Evolutionary conservation across 2,329 filamentous ascomycete genomes (phyloP), one percentile per base, ranked within the genome.

Genomic region (Dactylonectria estremocensis): DNA sequence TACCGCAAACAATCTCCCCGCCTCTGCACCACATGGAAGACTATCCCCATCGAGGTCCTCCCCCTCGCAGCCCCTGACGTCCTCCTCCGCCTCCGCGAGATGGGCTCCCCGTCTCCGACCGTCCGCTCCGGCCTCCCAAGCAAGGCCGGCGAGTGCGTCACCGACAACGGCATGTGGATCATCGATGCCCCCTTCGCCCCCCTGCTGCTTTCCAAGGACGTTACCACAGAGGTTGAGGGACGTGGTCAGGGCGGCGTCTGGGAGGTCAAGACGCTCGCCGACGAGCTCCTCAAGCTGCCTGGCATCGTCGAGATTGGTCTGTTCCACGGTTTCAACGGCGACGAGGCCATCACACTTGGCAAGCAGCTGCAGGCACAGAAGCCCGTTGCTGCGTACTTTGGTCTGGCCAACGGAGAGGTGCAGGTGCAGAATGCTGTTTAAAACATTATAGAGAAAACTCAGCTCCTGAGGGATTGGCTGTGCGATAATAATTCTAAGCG

Each of bases 321-420:
- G 52, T 99, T 99, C 84, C 89, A 91, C 48, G 95, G 95, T 3
- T 79, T 91, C 76, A 95, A 95, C 67, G 95, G 95, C 0, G 84
- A 89, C 16, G 86, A 97, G 79, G 88, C 88, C 48, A 84, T 77
- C 20, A 73, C 74, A 37, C 65, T 87, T 61, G 84, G 87, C 66
- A 86, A 90, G 71, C 84, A 87, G 61, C 82, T 90, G 54, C 92
- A 93, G 54, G 95, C 93, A 1, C 94, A 98, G 83, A 97, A 95
- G 83, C 96, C 96, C 0, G 88, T 98, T 13, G 95, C 95, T 31
- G 95, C 94, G 24, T 99, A 98, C 83, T 99, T 98, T 82, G 96
- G 96, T 40, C 93, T 96, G 90, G 89, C 92, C 50, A 93, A 94
- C 77, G 93, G 93, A 14, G 83, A 91, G 75, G 84, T 91, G 18